phyloP scores from a whole-genome alignment of 345 rosid species.

The Eucalyptus polyanthemos region DNA sequence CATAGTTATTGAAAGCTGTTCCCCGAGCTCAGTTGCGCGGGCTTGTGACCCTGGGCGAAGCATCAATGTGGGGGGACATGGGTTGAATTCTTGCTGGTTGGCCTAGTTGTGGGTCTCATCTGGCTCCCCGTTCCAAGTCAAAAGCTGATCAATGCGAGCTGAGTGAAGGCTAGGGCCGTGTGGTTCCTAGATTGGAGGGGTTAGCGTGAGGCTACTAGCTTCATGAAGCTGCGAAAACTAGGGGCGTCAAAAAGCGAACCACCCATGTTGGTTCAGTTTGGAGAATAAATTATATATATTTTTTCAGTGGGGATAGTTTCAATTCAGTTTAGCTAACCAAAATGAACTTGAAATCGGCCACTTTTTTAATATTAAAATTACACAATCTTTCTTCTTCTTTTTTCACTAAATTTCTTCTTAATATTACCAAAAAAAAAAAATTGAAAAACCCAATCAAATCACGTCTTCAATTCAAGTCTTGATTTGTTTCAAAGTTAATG shows the following conservation, averaged over 20 bases:
- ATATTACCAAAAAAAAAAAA: background rate
- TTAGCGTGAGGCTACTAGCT: slow-evolving; percentile 23
- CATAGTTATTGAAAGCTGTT: too few species aligned
- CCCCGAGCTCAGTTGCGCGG: background rate
- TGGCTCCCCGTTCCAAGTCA: too few species aligned
- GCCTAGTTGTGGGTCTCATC: too few species aligned
- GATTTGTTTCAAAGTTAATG: too few species aligned
- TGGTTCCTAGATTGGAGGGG: slow-evolving; percentile 8
- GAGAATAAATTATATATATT: background rate
- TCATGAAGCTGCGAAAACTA: slow-evolving; percentile 4
- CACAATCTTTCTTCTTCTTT: too few species aligned
- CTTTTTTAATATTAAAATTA: too few species aligned
- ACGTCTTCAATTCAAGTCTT: too few species aligned
- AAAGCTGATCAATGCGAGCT: too few species aligned
- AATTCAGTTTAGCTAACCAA: background rate
- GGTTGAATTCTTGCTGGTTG: background rate
- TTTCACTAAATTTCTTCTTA: too few species aligned
- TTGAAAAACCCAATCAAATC: too few species aligned
- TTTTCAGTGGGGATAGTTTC: too few species aligned
- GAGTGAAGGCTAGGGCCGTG: background rate
- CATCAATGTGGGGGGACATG: background rate
- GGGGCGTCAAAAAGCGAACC: background rate
- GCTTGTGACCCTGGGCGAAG: background rate
- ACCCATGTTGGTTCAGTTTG: fast-evolving
- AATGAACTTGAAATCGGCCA: too few species aligned